Conservation (phyloP, 2,329 filamentous ascomycete genomes). For the Arachnomyces sp. region DNA sequence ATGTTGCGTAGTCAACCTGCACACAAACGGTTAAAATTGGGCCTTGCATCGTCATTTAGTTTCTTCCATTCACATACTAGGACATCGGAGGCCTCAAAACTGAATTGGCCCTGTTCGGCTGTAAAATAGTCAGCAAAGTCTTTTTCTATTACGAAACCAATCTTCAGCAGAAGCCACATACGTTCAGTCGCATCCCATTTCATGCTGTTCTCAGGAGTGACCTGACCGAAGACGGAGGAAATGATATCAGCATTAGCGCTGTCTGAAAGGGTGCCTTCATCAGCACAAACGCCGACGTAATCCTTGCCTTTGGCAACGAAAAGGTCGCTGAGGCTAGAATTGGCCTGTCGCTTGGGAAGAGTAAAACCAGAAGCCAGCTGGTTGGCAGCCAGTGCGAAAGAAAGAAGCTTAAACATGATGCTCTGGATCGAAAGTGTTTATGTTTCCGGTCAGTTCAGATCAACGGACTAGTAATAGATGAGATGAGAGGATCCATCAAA, state of each 20-base stretch:
- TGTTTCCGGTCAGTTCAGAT: too few relatives aligned
- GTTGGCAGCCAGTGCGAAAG: conserved; percentile 6
- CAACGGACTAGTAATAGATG: too few relatives aligned
- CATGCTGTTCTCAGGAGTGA: conserved; percentile 5
- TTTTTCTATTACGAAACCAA: too few relatives aligned
- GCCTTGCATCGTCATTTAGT: too few relatives aligned
- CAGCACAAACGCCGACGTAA: conserved; percentile 55
- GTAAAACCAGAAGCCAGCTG: background rate
- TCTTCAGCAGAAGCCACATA: too few relatives aligned
- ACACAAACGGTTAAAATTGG: too few relatives aligned
- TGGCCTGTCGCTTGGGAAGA: conserved; percentile 10
- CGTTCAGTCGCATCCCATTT: conserved; percentile 5
- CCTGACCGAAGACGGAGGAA: conserved; percentile 30
- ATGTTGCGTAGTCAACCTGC: conserved; percentile 45
- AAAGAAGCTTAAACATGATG: too few relatives aligned
- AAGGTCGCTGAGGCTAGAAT: conserved; percentile 36
- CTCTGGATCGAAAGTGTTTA: too few relatives aligned
- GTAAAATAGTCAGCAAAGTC: conserved; percentile 12
- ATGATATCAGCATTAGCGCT: conserved; percentile 57
- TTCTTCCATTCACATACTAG: conserved; percentile 34
- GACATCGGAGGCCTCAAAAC: conserved; percentile 50
- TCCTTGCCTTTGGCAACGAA: conserved; percentile 58
- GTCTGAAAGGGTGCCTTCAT: conserved; percentile 44
- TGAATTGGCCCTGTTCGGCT: conserved; percentile 41
- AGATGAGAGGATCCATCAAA: too few relatives aligned